Evolutionary conservation across 2,329 filamentous ascomycete genomes (phyloP).

Genomic region (Trichoderma sp.): DNA sequence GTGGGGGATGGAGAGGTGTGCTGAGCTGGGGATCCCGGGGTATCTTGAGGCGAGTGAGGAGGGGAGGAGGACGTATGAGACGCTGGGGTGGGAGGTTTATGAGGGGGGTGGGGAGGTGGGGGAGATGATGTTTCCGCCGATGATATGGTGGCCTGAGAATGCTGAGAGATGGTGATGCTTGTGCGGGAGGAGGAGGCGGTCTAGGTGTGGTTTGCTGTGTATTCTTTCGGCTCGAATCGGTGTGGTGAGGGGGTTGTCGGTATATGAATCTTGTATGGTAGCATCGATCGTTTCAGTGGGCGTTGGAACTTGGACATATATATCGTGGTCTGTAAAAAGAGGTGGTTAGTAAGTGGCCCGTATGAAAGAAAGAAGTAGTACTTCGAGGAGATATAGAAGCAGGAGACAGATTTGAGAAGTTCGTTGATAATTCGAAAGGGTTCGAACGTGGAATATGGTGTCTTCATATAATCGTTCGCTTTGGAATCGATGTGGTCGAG

Average conservation of each 20-base stretch:
- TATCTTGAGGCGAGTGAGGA: conserved; percentile 30
- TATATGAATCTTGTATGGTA: not conserved
- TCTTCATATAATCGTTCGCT: too few relatives aligned
- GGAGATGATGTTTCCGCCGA: conserved; percentile 17
- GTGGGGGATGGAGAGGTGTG: conserved; percentile 27
- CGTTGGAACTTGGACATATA: too few relatives aligned
- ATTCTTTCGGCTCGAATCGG: not conserved
- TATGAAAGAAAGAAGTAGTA: too few relatives aligned
- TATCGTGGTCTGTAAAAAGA: too few relatives aligned
- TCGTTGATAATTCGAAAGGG: too few relatives aligned
- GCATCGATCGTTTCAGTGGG: too few relatives aligned
- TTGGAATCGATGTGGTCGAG: too few relatives aligned
- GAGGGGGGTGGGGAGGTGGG: not conserved
- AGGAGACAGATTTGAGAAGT: too few relatives aligned
- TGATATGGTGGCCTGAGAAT: conserved; percentile 27
- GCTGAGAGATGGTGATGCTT: not conserved
- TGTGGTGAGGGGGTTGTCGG: not conserved
- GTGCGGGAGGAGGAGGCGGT: not conserved
- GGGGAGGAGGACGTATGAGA: conserved; percentile 27
- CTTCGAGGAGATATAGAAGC: too few relatives aligned
- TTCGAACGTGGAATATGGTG: too few relatives aligned
- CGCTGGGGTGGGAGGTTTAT: conserved; percentile 23
- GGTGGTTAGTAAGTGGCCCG: too few relatives aligned
- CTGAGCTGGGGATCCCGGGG: conserved; percentile 25
- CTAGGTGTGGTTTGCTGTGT: not conserved